Evolutionary conservation across 257 asterid genomes (phyloP), one percentile per base, ranked within the genome.

Genomic region (Linderniella brevidens): DNA sequence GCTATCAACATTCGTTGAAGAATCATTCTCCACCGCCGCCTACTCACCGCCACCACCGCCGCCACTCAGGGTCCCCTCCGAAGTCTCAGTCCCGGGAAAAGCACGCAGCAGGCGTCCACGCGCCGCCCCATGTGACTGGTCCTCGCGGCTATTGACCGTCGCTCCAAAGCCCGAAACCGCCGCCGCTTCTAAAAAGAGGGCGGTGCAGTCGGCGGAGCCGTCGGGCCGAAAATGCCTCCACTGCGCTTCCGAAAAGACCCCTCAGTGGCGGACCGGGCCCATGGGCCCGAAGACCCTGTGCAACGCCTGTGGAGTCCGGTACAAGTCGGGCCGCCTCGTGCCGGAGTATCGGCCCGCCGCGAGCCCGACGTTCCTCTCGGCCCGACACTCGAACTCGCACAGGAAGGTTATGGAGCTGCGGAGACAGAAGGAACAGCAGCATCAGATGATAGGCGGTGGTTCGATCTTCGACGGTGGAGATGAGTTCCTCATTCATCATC

Each of bases 71-170:
- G 75, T 81, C 62, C 77, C 85, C 3, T 9, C 77, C 57, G 96
- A 85, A 53, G 80, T 82, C 12, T 69, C 85, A 0, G 87, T 90
- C 35, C 98, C 96, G 0, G 92, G 83, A 9, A 90, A 85, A 70
- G 98, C 94, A 43, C 93, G 98, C 18, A 84, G 94, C 86, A 90
- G 81, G 48, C 94, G 98, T n/a, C 69, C 94, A 40, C 92, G 98
- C 41, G 83, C 92, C 35, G 77, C 92, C 17, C 98, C 98, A 8
- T 71, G 93, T 66, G 92, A 77, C 74, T 90, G 96, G 96, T 78
- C 93, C 13, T 76, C 94, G 51, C 94, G 98, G 58, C 83, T 81
- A 61, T 79, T 71, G 59, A 73, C 55, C 59, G 77, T 79, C 17
- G 60, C 86, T 19, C 66, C 82, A 1, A 46, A 68, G 42, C 1